A percentile compares a stretch with the other conserved stretches of the same genome.
Conservation (phyloP, 768 basidiomycete genomes). For the Auricularia auricula-judae region DNA sequence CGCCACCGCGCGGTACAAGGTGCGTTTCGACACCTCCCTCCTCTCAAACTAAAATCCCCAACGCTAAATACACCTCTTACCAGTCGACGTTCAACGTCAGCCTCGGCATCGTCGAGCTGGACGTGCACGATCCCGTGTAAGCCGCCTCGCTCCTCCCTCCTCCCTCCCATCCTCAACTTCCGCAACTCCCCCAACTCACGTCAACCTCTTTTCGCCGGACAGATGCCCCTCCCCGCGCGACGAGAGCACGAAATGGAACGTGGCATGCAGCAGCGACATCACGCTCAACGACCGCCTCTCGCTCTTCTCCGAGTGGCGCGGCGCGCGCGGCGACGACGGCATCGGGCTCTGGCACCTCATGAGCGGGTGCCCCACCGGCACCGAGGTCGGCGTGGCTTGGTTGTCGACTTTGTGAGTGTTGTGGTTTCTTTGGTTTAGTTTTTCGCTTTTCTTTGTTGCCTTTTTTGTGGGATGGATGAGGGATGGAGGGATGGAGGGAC, state of each 20-base stretch:
- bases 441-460: too few relatives aligned
- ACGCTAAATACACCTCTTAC: constrained; percentile 12
- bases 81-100: constrained; percentile 73
- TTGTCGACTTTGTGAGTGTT: constrained; percentile 57
- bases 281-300: constrained; percentile 64
- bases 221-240: constrained; percentile 56
- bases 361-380: constrained; percentile 73
- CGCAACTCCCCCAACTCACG: neutral
- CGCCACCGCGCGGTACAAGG: constrained; percentile 65
- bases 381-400: constrained; percentile 83
- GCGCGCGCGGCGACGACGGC: constrained; percentile 56
- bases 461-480: too few relatives aligned
- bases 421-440: neutral
- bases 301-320: constrained; percentile 75
- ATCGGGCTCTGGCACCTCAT: constrained; percentile 84
- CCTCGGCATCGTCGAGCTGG: constrained; percentile 70
- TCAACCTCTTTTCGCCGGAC: neutral
- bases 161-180: too few relatives aligned
- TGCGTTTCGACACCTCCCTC: constrained; percentile 11
- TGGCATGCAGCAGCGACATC: constrained; percentile 40
- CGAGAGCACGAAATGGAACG: constrained; percentile 55
- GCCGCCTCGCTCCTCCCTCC: constrained; percentile 3
- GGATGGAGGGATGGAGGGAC: too few relatives aligned
- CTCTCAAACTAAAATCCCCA: constrained; percentile 8
- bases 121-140: constrained; percentile 51